A percentile compares a stretch with the other conserved stretches of the same genome.
Evolutionary conservation across 1,139 yeast species (phyloP).

Genomic region (Geotrichum restrictum): DNA sequence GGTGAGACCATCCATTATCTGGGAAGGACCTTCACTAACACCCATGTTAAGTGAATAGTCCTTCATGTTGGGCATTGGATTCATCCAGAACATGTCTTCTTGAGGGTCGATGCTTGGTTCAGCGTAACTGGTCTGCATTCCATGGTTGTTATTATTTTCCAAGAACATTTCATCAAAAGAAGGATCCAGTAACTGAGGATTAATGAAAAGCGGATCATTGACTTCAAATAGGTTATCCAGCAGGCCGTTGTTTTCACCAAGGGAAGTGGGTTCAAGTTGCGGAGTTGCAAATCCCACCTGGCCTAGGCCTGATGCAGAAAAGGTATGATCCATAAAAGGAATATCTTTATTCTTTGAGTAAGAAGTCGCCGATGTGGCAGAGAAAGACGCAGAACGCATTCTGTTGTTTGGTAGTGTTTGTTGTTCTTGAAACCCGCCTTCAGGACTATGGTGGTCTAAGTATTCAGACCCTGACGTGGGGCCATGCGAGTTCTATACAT

Average conservation of each 20-base stretch:
- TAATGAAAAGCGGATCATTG: conserved; percentile 35
- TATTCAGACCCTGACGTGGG: background rate
- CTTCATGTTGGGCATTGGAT: conserved; percentile 1
- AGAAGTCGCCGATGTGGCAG: conserved; percentile 71
- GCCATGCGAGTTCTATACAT: background rate
- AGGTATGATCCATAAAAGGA: conserved; percentile 33
- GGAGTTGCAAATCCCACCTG: conserved; percentile 81
- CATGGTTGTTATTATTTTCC: background rate
- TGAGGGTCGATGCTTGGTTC: conserved; percentile 16
- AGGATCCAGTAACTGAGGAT: conserved; percentile 31
- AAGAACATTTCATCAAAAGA: conserved; percentile 7
- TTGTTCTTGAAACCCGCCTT: background rate
- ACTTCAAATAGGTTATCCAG: conserved; percentile 28
- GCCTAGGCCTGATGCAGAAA: conserved; percentile 45
- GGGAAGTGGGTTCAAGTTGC: conserved; percentile 47
- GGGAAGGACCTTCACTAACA: background rate
- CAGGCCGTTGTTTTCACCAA: conserved; percentile 30
- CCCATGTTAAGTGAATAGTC: background rate
- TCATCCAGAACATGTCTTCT: conserved; percentile 6
- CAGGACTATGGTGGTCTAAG: background rate
- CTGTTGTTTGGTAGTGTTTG: conserved; percentile 15
- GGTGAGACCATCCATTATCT: background rate
- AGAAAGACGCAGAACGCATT: conserved; percentile 69
- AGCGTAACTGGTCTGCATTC: background rate
- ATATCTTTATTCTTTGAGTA: conserved; percentile 55